phyloP scores from a whole-genome alignment of 306 rosid genomes.

The Cotoneaster glaucophyllus region DNA sequence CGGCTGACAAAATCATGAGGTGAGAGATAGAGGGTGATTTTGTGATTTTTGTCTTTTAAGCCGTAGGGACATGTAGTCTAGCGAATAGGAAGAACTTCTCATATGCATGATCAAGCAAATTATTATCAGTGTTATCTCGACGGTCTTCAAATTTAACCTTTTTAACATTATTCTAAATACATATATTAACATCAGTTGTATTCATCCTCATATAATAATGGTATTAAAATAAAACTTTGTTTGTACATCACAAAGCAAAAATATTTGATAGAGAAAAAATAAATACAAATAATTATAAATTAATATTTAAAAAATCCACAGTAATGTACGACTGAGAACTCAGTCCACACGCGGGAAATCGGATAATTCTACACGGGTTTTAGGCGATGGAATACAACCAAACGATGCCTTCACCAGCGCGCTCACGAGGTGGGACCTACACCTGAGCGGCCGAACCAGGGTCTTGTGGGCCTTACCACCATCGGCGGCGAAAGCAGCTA shows the following conservation, averaged over 20 bases:
- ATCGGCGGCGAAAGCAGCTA: not conserved
- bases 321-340: not conserved
- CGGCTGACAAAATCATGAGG: too few species aligned
- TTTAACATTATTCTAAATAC: too few species aligned
- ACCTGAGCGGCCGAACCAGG: slow-evolving; percentile 3
- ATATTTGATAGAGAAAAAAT: not conserved
- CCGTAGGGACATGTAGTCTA: too few species aligned
- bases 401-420: slow-evolving; percentile 24
- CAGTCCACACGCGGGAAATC: not conserved
- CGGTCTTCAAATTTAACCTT: too few species aligned
- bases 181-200: too few species aligned
- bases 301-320: not conserved
- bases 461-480: not conserved
- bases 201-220: too few species aligned
- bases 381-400: slow-evolving; percentile 11
- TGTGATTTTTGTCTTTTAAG: too few species aligned
- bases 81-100: too few species aligned
- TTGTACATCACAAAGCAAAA: not conserved
- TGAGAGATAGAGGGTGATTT: too few species aligned
- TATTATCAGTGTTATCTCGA: not conserved
- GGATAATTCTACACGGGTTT: not conserved
- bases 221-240: not conserved
- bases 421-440: slow-evolving; percentile 21
- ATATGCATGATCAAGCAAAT: not conserved
- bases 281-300: not conserved